Evolutionary conservation across 1,139 yeast genomes (phyloP).

Genomic region (Arxiozyma bovina): DNA sequence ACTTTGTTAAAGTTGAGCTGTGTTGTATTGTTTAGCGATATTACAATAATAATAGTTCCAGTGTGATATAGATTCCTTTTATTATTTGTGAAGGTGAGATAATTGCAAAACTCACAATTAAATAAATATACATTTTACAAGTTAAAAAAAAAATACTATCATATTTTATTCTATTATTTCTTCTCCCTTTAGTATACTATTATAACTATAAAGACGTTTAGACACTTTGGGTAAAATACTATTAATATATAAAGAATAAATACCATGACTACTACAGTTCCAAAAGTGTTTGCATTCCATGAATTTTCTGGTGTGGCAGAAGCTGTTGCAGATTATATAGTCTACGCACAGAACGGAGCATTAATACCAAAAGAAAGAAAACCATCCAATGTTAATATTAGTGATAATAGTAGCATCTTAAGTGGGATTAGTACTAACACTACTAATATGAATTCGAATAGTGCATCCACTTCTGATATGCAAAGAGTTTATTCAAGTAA

Average conservation of each 20-base stretch:
- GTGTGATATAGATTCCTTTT: too few species aligned
- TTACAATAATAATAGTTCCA: too few species aligned
- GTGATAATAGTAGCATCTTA: slow-evolving; percentile 3
- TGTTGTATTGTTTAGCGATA: too few species aligned
- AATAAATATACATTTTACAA: too few species aligned
- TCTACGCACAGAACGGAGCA: slow-evolving; percentile 61
- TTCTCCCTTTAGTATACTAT: not conserved
- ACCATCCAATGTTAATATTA: slow-evolving; percentile 15
- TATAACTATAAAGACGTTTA: too few species aligned
- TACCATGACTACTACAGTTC: slow-evolving; percentile 82
- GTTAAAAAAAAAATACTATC: too few species aligned
- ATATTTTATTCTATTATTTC: too few species aligned
- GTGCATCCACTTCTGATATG: slow-evolving; percentile 7
- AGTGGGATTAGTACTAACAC: slow-evolving; percentile 2
- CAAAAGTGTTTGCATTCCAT: slow-evolving; percentile 83
- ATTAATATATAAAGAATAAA: not conserved
- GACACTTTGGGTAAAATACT: too few species aligned
- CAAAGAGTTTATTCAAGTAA: slow-evolving; percentile 12
- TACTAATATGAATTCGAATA: slow-evolving; percentile 6
- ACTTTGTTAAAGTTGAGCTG: too few species aligned
- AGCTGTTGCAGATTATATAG: slow-evolving; percentile 85
- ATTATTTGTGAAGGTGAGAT: too few species aligned
- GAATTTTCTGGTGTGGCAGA: slow-evolving; percentile 86
- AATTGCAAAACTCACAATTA: too few species aligned
- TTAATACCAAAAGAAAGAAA: slow-evolving; percentile 21